phyloP scores from a whole-genome alignment of 2,329 filamentous ascomycete genomes.

The Metarhizium humberi region DNA sequence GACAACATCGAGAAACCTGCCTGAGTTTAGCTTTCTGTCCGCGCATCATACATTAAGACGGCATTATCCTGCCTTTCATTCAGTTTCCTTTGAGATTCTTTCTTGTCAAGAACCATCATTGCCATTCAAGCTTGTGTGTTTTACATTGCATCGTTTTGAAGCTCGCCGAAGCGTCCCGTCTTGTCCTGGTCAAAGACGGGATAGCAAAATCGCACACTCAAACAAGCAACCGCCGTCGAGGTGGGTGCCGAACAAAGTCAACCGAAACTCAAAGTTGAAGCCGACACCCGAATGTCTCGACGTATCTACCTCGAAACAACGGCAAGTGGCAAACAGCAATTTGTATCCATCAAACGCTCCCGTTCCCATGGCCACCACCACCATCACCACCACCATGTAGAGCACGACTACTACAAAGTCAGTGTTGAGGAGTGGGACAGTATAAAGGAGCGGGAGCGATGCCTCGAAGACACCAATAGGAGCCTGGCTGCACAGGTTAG shows the following conservation, averaged over 20 bases:
- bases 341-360: conserved; percentile 30
- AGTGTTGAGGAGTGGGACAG: conserved; percentile 26
- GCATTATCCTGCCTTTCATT: not conserved
- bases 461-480: conserved; percentile 25
- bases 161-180: conserved; percentile 1
- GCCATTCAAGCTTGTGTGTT: not conserved
- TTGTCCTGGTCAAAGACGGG: conserved; percentile 2
- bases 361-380: conserved; percentile 23
- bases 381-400: conserved; percentile 19
- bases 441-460: conserved; percentile 26
- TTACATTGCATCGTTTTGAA: not conserved
- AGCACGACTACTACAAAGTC: conserved; percentile 26
- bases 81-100: not conserved
- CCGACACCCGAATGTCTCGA: conserved; percentile 20
- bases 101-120: not conserved
- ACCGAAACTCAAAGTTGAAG: not conserved
- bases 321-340: conserved; percentile 23
- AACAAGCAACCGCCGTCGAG: conserved; percentile 6
- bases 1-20: not conserved
- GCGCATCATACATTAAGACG: conserved; percentile 1
- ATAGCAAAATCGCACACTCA: not conserved
- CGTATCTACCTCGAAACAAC: conserved; percentile 27
- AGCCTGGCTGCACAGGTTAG: conserved; percentile 21
- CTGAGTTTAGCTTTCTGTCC: not conserved
- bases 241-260: conserved; percentile 10